Evolutionary conservation across 768 basidiomycete species (phyloP).

Genomic region (Mycena latifolia): DNA sequence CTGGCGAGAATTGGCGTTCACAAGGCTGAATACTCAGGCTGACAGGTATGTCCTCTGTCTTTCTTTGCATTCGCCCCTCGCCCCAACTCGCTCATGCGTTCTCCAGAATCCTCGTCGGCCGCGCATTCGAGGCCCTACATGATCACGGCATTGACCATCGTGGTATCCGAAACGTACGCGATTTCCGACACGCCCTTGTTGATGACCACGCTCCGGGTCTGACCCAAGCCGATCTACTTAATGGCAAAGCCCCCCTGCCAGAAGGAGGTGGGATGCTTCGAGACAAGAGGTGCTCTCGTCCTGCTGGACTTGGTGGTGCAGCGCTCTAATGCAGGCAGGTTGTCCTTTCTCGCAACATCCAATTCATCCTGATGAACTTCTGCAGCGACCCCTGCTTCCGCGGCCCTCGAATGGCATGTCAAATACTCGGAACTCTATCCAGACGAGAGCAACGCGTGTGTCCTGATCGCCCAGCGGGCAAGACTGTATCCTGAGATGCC

Average conservation of each 20-base stretch:
- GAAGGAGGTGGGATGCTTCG: not conserved
- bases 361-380: not conserved
- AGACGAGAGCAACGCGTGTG: not conserved
- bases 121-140: conserved; percentile 22
- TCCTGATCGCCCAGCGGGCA: conserved; percentile 1
- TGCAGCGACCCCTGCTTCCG: not conserved
- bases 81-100: not conserved
- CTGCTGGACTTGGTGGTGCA: not conserved
- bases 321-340: not conserved
- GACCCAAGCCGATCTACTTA: not conserved
- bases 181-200: conserved; percentile 11
- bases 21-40: conserved; percentile 8
- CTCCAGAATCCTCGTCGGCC: conserved; percentile 11
- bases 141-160: conserved; percentile 8
- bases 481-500: not conserved
- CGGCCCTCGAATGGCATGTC: not conserved
- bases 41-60: conserved; percentile 5
- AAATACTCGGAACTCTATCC: not conserved
- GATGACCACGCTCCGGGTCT: conserved; percentile 2
- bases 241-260: conserved; percentile 12
- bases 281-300: not conserved
- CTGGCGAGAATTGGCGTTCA: conserved; percentile 14
- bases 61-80: not conserved
- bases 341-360: not conserved
- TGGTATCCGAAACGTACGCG: not conserved